Evolutionary conservation across 768 basidiomycete genomes (phyloP), one percentile per base, ranked within the genome.

Genomic region (Mycena haematopus): DNA sequence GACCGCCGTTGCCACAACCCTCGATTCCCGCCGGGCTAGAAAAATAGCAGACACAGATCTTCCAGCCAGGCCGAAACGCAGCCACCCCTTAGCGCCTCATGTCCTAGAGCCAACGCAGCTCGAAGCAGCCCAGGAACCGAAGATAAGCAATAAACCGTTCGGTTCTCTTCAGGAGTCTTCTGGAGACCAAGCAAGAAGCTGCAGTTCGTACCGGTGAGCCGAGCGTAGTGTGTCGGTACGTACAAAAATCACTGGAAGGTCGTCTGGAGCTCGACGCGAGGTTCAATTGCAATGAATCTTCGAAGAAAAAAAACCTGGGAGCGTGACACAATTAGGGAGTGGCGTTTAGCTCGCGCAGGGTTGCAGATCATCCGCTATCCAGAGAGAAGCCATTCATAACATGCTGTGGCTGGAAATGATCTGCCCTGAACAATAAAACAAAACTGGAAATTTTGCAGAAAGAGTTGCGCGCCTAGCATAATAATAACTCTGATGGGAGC

Each of bases 91-190:
- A 51, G 60, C 44, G 35, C 62, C 55, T 63, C 62, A 63, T 63
- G 62, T 57, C 56, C 15, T 24, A 17, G 13, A 25, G 33, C 45
- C 38, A 31, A 46, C 56, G 56, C n/a, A 44, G 14, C 19, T 35
- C 40, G 29, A 49, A 24, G 36, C 31, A 60, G 52, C 52, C 46
- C 38, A 63, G 62, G 62, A 63, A 63, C 62, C 56, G 56, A 57
- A 50, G 50, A 46, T 52, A 56, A 22, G 46, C 35, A 45, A 40
- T 40, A 17, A 35, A 38, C 14, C 19, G 40, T 38, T 35, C 22
- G 49, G 40, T 56, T 58, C 50, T 52, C 42, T 52, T 52, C 55
- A 53, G 14, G 17, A 9, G 46, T 52, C 42, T 52, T 52, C 55
- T 57, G 14, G 17, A 9, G 46, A 45, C 52, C 45, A 53, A 27